A percentile compares a stretch with the other conserved stretches of the same genome.
Evolutionary conservation across 257 asterid species (phyloP).

Genomic region (Solanum bulbocastanum): DNA sequence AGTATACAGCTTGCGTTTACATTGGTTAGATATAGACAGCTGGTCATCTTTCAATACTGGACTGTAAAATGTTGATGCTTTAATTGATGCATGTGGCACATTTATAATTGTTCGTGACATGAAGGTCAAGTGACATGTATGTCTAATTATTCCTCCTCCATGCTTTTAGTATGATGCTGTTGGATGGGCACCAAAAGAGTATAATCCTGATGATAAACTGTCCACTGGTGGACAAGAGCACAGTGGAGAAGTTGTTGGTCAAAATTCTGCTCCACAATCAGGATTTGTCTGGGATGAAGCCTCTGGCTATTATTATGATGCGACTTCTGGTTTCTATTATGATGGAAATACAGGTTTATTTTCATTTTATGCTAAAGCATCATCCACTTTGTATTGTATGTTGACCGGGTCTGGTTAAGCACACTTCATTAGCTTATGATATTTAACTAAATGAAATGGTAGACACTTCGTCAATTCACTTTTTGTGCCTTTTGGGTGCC

Average conservation of each 20-base stretch:
- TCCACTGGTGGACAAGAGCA: constrained; percentile 47
- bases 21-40: not conserved
- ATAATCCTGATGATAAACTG: constrained; percentile 77
- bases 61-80: not conserved
- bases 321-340: constrained; percentile 94
- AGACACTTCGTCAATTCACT: not conserved
- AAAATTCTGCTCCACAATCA: constrained; percentile 67
- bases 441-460: not conserved
- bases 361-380: not conserved
- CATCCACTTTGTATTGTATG: not conserved
- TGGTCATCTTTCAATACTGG: not conserved
- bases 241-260: constrained; percentile 39
- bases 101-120: not conserved
- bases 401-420: not conserved
- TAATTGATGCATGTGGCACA: not conserved
- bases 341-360: constrained; percentile 85
- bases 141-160: constrained; percentile 5
- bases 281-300: constrained; percentile 99
- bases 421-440: not conserved
- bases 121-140: not conserved
- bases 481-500: not conserved
- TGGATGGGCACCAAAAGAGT: constrained; percentile 99
- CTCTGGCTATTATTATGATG: constrained; percentile 95
- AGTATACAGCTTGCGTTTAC: not conserved
- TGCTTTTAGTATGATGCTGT: constrained; percentile 77